Evolutionary conservation across 768 basidiomycete species (phyloP).

Genomic region (Boletus vinaceobasis): DNA sequence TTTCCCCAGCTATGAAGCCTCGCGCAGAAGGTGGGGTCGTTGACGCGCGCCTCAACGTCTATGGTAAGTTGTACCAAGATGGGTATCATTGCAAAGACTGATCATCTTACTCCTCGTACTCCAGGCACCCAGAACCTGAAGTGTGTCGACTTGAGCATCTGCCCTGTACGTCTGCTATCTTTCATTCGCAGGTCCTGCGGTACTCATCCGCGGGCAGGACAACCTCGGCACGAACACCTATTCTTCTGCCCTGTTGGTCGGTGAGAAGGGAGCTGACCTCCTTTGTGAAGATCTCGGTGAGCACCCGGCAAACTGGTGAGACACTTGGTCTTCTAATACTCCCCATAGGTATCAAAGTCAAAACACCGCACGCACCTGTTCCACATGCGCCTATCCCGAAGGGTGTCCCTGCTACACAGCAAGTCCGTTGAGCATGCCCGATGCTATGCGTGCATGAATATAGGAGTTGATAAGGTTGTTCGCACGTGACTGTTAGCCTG

Average conservation of each 20-base stretch:
- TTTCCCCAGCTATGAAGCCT: constrained; percentile 53
- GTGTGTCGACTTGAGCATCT: constrained; percentile 66
- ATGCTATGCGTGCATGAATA: no score
- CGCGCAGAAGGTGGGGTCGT: constrained; percentile 64
- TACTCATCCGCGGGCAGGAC: constrained; percentile 38
- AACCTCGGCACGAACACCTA: constrained; percentile 74
- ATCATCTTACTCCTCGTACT: neutral
- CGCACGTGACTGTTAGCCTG: neutral
- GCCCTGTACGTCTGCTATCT: constrained; percentile 47
- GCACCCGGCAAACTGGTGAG: constrained; percentile 6
- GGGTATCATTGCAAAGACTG: constrained; percentile 10
- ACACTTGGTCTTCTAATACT: constrained; percentile 4
- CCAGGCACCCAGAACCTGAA: constrained; percentile 62
- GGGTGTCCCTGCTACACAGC: constrained; percentile 49
- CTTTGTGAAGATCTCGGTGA: constrained; percentile 62
- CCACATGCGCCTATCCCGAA: constrained; percentile 62
- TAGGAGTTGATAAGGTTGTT: neutral
- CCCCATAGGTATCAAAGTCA: constrained; percentile 54
- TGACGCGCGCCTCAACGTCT: constrained; percentile 60
- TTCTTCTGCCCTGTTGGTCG: constrained; percentile 64
- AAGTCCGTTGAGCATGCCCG: constrained; percentile 5
- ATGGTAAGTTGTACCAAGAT: constrained; percentile 26
- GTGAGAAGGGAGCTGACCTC: constrained; percentile 65
- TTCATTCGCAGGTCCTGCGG: neutral
- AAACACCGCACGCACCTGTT: constrained; percentile 61